Evolutionary conservation across 345 rosid species (phyloP).

Genomic region (Barbarea vulgaris): DNA sequence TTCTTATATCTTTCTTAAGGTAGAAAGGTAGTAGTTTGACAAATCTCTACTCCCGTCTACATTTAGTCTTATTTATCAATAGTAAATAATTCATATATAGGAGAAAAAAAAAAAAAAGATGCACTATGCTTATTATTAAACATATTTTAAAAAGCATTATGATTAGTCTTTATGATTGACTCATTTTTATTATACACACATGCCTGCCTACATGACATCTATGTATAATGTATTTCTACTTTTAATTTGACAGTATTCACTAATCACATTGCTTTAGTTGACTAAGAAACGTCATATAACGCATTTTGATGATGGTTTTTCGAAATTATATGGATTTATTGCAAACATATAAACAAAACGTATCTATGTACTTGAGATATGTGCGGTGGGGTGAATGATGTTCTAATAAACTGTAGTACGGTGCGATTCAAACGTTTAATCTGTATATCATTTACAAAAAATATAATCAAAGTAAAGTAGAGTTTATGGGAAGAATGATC

Average conservation of each 20-base stretch:
- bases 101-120: background rate
- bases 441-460: background rate
- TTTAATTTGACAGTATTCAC: background rate
- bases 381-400: background rate
- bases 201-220: constrained; percentile 1
- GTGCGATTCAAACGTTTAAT: background rate
- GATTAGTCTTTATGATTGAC: background rate
- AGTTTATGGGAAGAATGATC: background rate
- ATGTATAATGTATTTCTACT: background rate
- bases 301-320: constrained; percentile 2
- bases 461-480: background rate
- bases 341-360: background rate
- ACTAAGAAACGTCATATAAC: background rate
- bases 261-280: background rate
- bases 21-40: constrained; percentile 30
- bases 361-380: background rate
- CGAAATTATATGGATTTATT: background rate
- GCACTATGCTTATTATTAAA: background rate
- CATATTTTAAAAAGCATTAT: background rate
- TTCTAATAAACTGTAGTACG: background rate
- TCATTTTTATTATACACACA: background rate
- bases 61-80: constrained; percentile 25
- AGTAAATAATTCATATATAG: background rate
- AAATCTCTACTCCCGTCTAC: constrained; percentile 34
- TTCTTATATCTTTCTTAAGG: constrained; percentile 22